Evolutionary conservation across 2,329 filamentous ascomycete species (phyloP), one percentile per base, ranked within the genome.

Genomic region (Clonostachys rosea): DNA sequence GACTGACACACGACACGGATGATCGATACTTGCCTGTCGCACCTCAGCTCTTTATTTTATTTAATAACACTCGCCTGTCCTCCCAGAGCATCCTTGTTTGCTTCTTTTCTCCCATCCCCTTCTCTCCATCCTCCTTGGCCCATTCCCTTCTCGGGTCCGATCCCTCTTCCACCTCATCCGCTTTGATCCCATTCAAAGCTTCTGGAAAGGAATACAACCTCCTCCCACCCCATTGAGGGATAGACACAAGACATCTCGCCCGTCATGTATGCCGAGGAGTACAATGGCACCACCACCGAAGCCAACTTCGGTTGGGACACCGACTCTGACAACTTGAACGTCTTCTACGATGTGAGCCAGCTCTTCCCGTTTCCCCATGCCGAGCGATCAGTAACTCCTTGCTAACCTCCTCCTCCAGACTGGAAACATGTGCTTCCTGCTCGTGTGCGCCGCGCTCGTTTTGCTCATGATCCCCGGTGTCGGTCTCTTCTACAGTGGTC

Each of bases 401-500:
- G 35, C 5, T 24, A n/a, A 39, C 44, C 18, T 16, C 6, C 42
- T 16, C 39, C 34, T 39, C 33, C 49, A 92, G 85, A 78, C 84
- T 49, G 91, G 90, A 61, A 83, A 95, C 69, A 83, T 95, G 60
- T 81, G 86, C 48, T 96, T 89, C 85, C 81, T 95, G 61, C 74
- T 91, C 59, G 81, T 83, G 46, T 83, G 81, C 34, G 80, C 89
- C 5, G 89, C 87, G 14, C 81, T 95, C 43, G 90, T 95, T 49
- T 75, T 95, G 56, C 83, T 95, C 62, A 95, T 95, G 90, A 90
- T 95, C 65, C 91, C 91, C 36, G 91, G 91, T 49, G 90, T 95
- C 60, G 91, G 89, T 46, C 94, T 95, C 77, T 95, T 95, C 78
- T 96, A 96, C 75, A 92, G 88, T 40, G 91, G 90, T 53, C 84